phyloP scores from a whole-genome alignment of 2,329 filamentous ascomycete genomes.

The Venturia pyrina region DNA sequence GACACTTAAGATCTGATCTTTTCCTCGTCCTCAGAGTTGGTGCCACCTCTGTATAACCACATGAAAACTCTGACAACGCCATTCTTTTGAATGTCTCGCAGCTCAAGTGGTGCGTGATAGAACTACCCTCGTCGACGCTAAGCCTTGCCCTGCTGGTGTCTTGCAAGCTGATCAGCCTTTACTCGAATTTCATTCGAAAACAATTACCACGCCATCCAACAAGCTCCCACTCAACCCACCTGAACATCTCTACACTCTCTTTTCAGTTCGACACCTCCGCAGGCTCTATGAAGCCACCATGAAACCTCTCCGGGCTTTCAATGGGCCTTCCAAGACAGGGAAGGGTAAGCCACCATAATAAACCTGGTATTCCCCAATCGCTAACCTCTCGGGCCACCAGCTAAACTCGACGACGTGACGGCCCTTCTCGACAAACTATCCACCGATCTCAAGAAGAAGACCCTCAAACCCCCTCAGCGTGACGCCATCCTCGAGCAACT shows the following conservation, averaged over 20 bases:
- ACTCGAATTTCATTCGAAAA: not conserved
- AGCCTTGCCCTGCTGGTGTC: not conserved
- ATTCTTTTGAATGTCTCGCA: not conserved
- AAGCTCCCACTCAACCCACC: not conserved
- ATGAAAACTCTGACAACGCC: not conserved
- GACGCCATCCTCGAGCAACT: slow-evolving; percentile 50
- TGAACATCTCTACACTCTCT: not conserved
- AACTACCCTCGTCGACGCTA: not conserved
- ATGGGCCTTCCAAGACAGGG: not conserved
- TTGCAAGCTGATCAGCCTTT: not conserved
- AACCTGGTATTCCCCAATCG: not conserved
- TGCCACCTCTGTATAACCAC: not conserved
- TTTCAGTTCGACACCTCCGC: not conserved
- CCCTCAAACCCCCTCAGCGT: slow-evolving; percentile 50
- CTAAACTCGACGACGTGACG: slow-evolving; percentile 59
- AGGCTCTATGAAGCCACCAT: not conserved
- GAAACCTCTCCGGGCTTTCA: not conserved
- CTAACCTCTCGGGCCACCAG: slow-evolving; percentile 26
- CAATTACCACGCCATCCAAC: not conserved
- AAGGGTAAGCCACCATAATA: not conserved
- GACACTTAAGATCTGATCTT: not conserved
- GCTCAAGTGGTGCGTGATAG: not conserved
- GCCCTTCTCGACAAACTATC: slow-evolving; percentile 52
- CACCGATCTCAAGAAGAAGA: slow-evolving; percentile 50
- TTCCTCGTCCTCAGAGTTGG: not conserved